A percentile compares a stretch with the other conserved stretches of the same genome.
These are phyloP conservation scores for Eucalyptus sp. DNA, from an alignment of 345 rosid genomes.

Conservation along the genomic window DNA sequence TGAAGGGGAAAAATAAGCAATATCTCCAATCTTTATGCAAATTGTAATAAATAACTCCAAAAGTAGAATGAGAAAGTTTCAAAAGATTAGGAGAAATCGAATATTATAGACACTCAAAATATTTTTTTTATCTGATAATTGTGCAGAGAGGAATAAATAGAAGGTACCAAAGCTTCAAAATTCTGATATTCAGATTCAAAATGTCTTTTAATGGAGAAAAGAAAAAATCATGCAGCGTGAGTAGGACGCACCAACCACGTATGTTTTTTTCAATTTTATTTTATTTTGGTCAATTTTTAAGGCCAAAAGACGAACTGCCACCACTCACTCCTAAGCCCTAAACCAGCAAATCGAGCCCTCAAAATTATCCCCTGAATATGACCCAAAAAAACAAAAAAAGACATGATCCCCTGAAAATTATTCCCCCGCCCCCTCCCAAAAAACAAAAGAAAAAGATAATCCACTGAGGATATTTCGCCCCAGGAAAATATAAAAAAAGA, in stretches of 20 bases:
- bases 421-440: too few species aligned
- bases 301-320: background rate
- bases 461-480: background rate
- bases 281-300: background rate
- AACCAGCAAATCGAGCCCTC: background rate
- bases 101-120: background rate
- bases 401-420: background rate
- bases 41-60: background rate
- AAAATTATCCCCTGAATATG: background rate
- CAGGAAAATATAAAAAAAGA: background rate
- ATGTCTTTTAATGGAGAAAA: background rate
- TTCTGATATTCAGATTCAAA: background rate
- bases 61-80: background rate
- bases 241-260: background rate
- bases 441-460: rapidly evolving
- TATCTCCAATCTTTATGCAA: background rate
- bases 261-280: background rate
- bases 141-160: background rate
- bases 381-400: background rate
- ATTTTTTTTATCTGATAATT: background rate
- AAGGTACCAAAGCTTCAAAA: background rate
- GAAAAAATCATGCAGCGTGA: background rate
- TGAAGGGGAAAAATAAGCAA: background rate
- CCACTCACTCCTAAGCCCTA: background rate
- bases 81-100: background rate